These are phyloP conservation scores for Rossbeevera mucosa DNA, from an alignment of 768 basidiomycete genomes.

Conservation along the genomic window DNA sequence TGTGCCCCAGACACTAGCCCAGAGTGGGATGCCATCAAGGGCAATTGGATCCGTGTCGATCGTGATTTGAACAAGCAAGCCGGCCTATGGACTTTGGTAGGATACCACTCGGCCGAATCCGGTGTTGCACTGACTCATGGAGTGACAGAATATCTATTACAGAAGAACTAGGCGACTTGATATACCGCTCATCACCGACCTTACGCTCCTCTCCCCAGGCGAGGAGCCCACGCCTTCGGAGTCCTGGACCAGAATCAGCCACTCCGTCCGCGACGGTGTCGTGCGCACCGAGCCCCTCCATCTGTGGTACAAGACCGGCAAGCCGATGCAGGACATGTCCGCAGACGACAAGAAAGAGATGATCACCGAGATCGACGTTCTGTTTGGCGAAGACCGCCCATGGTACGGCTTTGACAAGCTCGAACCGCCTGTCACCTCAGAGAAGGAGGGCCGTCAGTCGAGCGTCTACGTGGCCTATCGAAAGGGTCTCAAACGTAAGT, in stretches of 20 bases:
- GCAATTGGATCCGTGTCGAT: conserved; percentile 87
- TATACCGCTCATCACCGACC: conserved; percentile 70
- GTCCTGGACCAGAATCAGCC: conserved; percentile 60
- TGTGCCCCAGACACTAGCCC: conserved; percentile 67
- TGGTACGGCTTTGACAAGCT: conserved; percentile 86
- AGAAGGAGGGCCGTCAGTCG: conserved; percentile 37
- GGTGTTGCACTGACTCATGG: conserved; percentile 2
- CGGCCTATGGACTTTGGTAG: conserved; percentile 58
- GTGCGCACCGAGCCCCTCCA: conserved; percentile 51
- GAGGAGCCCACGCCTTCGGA: conserved; percentile 46
- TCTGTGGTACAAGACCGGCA: conserved; percentile 76
- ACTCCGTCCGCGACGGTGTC: conserved; percentile 64
- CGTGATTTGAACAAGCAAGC: conserved; percentile 70
- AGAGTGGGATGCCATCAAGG: conserved; percentile 70
- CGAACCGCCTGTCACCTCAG: conserved; percentile 51
- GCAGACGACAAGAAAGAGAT: conserved; percentile 52
- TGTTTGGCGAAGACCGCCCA: conserved; percentile 78
- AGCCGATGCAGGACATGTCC: conserved; percentile 59
- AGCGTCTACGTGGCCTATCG: conserved; percentile 65
- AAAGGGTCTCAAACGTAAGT: conserved; percentile 68
- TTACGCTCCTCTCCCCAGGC: conserved; percentile 57
- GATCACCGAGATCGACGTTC: conserved; percentile 88
- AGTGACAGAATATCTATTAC: conserved; percentile 63
- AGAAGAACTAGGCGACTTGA: conserved; percentile 81
- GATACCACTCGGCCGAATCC: conserved; percentile 9